Base-by-base conservation (phyloP, 331 rosid species). In the Acacia pycnantha region DNA sequence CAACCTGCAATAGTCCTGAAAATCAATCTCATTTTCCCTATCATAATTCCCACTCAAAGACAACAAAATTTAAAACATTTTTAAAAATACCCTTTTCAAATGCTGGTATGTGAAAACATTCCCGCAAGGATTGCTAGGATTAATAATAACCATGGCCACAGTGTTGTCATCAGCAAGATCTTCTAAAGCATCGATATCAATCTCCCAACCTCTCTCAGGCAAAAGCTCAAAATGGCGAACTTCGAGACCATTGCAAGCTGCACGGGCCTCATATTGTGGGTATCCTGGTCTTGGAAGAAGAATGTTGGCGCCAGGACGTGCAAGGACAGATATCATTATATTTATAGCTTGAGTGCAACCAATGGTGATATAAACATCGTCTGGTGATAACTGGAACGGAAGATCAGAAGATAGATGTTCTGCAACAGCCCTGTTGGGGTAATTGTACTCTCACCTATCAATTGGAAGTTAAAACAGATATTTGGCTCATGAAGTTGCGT, bases 311-410 rank as follows among this genome's bases (percentile, higher is more conserved):
- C 83, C 90, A 6, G 97, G 94, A 48, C 89, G 85, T 19, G 90
- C 87, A 56, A 93, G 87, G 31, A 82, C 91, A 47, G 88, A 46
- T 29, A 88, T 31, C 48, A 86, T 61, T 66, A 88, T 71, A 62
- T 92, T 88, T 76, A 92, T 89, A 68, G 95, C 97, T 78, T 94
- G 97, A 35, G 84, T 80, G 77, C 91, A 89, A 56, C 98, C 98
- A 80, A 79, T 7, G 2, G 98, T 92, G n/a, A 90, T 51, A 86
- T 73, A 92, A 26, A 89, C 80, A 72, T 94, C 90, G 10, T 89
- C 90, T 8, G 89, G 80, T 35, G 90, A 84, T 82, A 94, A 82
- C 70, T 78, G 76, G 86, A 85, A 84, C 69, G 97, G 88, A 19
- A 91, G 86, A 83, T 88, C 88, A 21, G 65, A 41, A 22, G 97